Percentiles rank a stretch among this genome's conserved stretches.
Evolutionary conservation across 139 green algal species (phyloP).

Genomic region (Protoeuglena noctilucae): DNA sequence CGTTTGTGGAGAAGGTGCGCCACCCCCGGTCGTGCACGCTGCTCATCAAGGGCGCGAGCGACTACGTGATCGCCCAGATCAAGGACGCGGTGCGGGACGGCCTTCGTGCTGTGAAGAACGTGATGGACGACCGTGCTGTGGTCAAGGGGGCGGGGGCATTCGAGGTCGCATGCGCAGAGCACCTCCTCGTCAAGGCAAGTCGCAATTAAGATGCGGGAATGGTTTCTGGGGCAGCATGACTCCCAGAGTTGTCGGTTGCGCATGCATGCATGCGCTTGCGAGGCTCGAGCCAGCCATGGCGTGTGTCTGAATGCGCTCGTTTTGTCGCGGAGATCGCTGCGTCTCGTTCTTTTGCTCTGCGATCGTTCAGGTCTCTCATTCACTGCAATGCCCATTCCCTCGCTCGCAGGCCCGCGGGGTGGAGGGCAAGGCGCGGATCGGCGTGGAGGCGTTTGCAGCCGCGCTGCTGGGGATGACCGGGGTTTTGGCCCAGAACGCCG

Average conservation of each 20-base stretch:
- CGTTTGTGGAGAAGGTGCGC: slow-evolving; percentile 89
- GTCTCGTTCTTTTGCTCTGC: too few relatives aligned
- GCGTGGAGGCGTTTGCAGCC: slow-evolving; percentile 90
- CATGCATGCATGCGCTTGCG: too few relatives aligned
- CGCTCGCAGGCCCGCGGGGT: too few relatives aligned
- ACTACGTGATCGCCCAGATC: slow-evolving; percentile 92
- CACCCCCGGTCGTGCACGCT: slow-evolving; percentile 87
- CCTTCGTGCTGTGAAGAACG: slow-evolving; percentile 91
- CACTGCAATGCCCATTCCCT: too few relatives aligned
- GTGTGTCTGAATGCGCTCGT: too few relatives aligned
- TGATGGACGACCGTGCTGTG: slow-evolving; percentile 63
- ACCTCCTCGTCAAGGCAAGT: slow-evolving; percentile 31
- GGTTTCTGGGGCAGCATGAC: too few relatives aligned
- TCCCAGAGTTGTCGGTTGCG: too few relatives aligned
- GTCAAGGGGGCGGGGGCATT: slow-evolving; percentile 82
- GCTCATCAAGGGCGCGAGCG: slow-evolving; percentile 76
- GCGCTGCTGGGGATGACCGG: slow-evolving; percentile 88
- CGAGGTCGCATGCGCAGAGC: slow-evolving; percentile 56
- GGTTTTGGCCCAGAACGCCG: slow-evolving; percentile 85
- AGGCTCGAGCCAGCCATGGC: too few relatives aligned
- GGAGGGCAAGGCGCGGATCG: slow-evolving; percentile 71
- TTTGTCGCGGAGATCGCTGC: too few relatives aligned
- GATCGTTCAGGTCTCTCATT: too few relatives aligned
- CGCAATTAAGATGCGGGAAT: too few relatives aligned
- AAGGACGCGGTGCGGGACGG: slow-evolving; percentile 96